Percentiles rank a stretch among this genome's conserved stretches.
phyloP scores from a whole-genome alignment of 305 asterid species.

The Fraxinus floribunda region DNA sequence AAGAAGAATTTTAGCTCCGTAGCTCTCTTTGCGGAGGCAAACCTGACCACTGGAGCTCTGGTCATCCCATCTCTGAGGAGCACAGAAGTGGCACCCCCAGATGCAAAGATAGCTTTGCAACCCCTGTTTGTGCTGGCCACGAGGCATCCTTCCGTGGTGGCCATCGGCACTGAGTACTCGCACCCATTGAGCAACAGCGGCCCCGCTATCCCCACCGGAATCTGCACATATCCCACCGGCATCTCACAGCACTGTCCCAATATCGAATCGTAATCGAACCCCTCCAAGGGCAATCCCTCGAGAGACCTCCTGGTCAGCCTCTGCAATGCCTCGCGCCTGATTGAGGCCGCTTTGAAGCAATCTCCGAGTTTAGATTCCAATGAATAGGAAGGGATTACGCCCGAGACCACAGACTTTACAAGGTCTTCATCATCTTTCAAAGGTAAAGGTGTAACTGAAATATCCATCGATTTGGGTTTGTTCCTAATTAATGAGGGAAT shows the following conservation, averaged over 20 bases:
- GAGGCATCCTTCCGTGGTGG: constrained; percentile 17
- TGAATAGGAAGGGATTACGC: constrained; percentile 10
- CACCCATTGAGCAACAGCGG: constrained; percentile 11
- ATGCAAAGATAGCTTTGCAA: constrained; percentile 15
- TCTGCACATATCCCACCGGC: constrained; percentile 21
- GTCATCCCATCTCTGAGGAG: constrained; percentile 16
- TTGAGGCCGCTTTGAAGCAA: constrained; percentile 5
- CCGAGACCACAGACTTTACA: constrained; percentile 1
- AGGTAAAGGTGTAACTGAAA: not conserved
- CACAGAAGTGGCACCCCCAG: constrained; percentile 17
- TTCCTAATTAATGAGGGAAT: not conserved
- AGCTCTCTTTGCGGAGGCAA: constrained; percentile 4
- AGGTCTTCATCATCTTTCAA: constrained; percentile 1
- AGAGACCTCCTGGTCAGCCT: constrained; percentile 3
- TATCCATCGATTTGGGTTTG: not conserved
- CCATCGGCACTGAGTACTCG: constrained; percentile 17
- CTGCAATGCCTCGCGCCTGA: constrained; percentile 11
- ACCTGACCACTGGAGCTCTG: constrained; percentile 19
- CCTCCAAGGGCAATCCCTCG: constrained; percentile 12
- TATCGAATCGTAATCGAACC: constrained; percentile 10
- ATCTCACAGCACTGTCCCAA: constrained; percentile 16
- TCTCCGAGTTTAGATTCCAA: constrained; percentile 11
- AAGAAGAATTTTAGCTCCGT: constrained; percentile 11
- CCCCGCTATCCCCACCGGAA: constrained; percentile 20
- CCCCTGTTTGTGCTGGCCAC: constrained; percentile 18